Evolutionary conservation across 768 basidiomycete species (phyloP).

Genomic region (Lactifluus hygrophoroides): DNA sequence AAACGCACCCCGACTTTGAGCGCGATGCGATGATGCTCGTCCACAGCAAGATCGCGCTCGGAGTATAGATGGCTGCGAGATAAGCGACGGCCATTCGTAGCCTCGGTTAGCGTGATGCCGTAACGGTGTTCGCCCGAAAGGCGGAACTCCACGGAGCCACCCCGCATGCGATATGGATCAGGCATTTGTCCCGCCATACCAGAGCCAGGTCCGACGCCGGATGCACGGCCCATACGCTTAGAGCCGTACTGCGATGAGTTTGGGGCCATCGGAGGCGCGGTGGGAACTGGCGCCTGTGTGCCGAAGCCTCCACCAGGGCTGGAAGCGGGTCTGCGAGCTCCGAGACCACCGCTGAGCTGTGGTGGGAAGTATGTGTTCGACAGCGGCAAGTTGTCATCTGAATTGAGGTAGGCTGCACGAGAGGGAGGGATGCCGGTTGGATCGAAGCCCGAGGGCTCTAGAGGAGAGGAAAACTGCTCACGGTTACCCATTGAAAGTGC

Average conservation of each 20-base stretch:
- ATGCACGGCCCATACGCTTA: conserved; percentile 14
- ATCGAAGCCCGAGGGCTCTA: conserved; percentile 2
- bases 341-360: conserved; percentile 1
- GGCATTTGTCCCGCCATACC: background rate
- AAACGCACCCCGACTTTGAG: conserved; percentile 18
- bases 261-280: conserved; percentile 16
- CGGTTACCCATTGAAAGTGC: conserved; percentile 8
- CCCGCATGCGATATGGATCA: conserved; percentile 1
- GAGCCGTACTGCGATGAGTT: conserved; percentile 8
- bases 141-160: conserved; percentile 13
- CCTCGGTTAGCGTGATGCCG: conserved; percentile 15
- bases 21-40: conserved; percentile 5
- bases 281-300: conserved; percentile 1
- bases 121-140: conserved; percentile 6
- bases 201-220: conserved; percentile 13
- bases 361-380: conserved; percentile 10
- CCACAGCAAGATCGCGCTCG: conserved; percentile 11
- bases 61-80: conserved; percentile 8
- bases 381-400: conserved; percentile 18
- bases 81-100: conserved; percentile 7
- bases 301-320: conserved; percentile 16
- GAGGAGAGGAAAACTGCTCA: conserved; percentile 7
- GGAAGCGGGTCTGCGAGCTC: conserved; percentile 6
- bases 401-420: conserved; percentile 3
- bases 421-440: conserved; percentile 1